Percentiles rank a stretch among this genome's conserved stretches.
These are phyloP conservation scores for Penicillium expansum DNA, from an alignment of 2,329 filamentous ascomycete species.

Conservation along the genomic window DNA sequence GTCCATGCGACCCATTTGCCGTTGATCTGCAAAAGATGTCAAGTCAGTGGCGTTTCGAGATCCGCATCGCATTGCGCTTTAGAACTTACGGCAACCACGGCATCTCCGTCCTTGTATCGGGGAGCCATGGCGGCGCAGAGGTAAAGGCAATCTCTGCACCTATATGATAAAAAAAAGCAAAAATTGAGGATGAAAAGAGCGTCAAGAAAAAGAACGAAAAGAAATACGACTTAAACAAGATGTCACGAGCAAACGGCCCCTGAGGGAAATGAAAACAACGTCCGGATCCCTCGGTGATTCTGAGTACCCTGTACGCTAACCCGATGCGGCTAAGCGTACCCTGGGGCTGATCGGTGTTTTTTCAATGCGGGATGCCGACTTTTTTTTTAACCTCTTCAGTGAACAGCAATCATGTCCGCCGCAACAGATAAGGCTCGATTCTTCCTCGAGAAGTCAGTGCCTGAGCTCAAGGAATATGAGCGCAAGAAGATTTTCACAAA, in stretches of 20 bases:
- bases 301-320: constrained; percentile 17
- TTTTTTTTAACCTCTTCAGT: constrained; percentile 19
- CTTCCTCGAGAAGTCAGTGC: constrained; percentile 87
- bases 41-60: constrained; percentile 27
- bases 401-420: constrained; percentile 62
- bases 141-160: constrained; percentile 15
- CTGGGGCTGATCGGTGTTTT: constrained; percentile 18
- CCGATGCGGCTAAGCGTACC: constrained; percentile 20
- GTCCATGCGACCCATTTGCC: constrained; percentile 87
- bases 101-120: constrained; percentile 62
- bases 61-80: constrained; percentile 9
- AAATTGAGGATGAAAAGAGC: constrained; percentile 14
- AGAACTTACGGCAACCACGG: constrained; percentile 56
- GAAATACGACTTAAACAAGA: constrained; percentile 20
- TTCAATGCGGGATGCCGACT: constrained; percentile 34
- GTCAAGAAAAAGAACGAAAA: constrained; percentile 27
- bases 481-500: constrained; percentile 86
- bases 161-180: constrained; percentile 8
- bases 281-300: constrained; percentile 25
- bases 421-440: constrained; percentile 93
- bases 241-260: constrained; percentile 28
- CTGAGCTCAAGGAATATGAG: constrained; percentile 88
- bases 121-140: constrained; percentile 53
- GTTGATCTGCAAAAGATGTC: constrained; percentile 57
- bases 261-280: constrained; percentile 28